Evolutionary conservation across 345 rosid genomes (phyloP).

Genomic region (Odontarrhena argentea): DNA sequence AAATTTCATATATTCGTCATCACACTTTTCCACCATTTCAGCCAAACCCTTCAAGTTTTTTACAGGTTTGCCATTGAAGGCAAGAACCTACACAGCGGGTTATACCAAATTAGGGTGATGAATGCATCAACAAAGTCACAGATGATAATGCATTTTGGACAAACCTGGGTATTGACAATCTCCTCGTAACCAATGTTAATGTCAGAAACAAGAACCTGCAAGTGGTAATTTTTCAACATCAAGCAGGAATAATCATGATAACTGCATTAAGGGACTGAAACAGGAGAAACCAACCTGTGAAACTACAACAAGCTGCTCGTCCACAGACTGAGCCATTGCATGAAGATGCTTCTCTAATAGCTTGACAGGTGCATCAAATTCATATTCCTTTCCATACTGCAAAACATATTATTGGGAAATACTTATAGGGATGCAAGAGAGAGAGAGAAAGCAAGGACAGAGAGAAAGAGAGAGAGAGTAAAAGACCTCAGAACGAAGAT

Average conservation of each 20-base stretch:
- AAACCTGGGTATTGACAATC: conserved; percentile 89
- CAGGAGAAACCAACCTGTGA: conserved; percentile 65
- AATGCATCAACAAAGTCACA: not conserved
- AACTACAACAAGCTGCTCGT: conserved; percentile 87
- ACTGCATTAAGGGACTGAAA: not conserved
- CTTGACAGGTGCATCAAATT: conserved; percentile 94
- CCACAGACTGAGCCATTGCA: conserved; percentile 80
- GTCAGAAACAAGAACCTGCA: conserved; percentile 92
- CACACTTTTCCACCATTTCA: conserved; percentile 79
- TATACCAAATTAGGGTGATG: conserved; percentile 10
- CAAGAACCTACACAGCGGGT: conserved; percentile 58
- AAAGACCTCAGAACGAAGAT: conserved; percentile 87
- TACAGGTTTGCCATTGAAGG: conserved; percentile 86
- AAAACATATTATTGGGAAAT: conserved; percentile 16
- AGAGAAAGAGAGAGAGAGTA: conserved; percentile 15
- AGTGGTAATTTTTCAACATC: not conserved
- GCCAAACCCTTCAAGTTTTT: conserved; percentile 81
- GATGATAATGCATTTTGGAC: conserved; percentile 7
- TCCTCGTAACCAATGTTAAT: conserved; percentile 93
- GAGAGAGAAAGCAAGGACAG: not conserved
- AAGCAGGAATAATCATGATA: not conserved
- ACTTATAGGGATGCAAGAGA: conserved; percentile 13
- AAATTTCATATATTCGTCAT: conserved; percentile 74
- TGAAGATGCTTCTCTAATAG: conserved; percentile 86
- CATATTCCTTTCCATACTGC: conserved; percentile 96